These are phyloP conservation scores for Pyrenochaeta sp. DNA, from an alignment of 2,329 filamentous ascomycete genomes.

Conservation along the genomic window DNA sequence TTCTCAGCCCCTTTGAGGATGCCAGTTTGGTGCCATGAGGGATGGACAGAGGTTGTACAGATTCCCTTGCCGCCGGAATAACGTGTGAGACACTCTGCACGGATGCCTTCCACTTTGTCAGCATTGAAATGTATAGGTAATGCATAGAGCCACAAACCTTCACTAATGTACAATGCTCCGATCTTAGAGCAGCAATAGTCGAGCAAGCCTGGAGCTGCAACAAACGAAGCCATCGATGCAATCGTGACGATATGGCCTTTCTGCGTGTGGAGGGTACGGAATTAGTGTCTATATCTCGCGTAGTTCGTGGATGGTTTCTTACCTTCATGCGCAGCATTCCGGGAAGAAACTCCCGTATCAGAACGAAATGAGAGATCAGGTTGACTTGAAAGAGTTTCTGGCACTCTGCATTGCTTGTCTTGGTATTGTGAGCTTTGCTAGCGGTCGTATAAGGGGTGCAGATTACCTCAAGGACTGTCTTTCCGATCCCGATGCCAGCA, in stretches of 20 bases:
- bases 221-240: constrained; percentile 41
- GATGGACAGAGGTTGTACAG: constrained; percentile 41
- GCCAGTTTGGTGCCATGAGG: constrained; percentile 36
- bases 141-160: constrained; percentile 22
- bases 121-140: not conserved
- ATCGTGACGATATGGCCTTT: constrained; percentile 44
- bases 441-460: not conserved
- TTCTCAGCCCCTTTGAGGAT: constrained; percentile 31
- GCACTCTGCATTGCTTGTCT: constrained; percentile 36
- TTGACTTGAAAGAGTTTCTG: constrained; percentile 43
- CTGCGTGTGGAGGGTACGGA: not conserved
- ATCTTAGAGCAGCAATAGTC: constrained; percentile 43
- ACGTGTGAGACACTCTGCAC: constrained; percentile 33
- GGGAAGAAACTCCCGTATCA: constrained; percentile 42
- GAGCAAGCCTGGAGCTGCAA: constrained; percentile 29
- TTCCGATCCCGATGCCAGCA: constrained; percentile 35
- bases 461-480: constrained; percentile 29
- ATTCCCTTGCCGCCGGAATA: constrained; percentile 36
- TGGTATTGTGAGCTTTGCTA: constrained; percentile 1
- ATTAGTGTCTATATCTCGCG: not conserved
- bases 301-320: not conserved
- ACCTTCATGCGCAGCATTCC: constrained; percentile 36
- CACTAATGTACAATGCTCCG: constrained; percentile 38
- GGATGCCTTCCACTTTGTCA: constrained; percentile 23
- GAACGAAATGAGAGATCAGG: constrained; percentile 36